Percentiles rank a stretch among this genome's conserved stretches.
These are phyloP conservation scores for Coffea eugenioides DNA, from an alignment of 257 asterid species.

Conservation along the genomic window DNA sequence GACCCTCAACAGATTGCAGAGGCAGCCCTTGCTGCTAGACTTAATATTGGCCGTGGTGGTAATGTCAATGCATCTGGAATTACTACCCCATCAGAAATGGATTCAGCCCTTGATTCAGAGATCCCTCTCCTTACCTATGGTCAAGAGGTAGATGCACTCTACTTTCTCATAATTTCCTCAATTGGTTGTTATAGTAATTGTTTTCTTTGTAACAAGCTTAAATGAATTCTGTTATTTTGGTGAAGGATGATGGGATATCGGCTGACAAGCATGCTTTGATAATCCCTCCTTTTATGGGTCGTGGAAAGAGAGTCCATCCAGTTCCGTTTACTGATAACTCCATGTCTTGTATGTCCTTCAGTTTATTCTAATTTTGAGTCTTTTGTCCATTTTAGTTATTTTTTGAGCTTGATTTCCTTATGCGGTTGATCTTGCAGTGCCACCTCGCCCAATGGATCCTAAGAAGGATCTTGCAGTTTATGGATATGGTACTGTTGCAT, in stretches of 20 bases:
- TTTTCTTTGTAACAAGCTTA: conserved; percentile 9
- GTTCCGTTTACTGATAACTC: conserved; percentile 68
- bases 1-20: conserved; percentile 54
- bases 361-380: not conserved
- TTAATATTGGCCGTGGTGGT: conserved; percentile 47
- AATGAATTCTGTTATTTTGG: conserved; percentile 21
- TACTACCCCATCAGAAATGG: conserved; percentile 58
- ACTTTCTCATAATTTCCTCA: conserved; percentile 13
- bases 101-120: conserved; percentile 62
- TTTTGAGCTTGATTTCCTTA: conserved; percentile 9
- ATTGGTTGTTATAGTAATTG: not conserved
- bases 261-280: conserved; percentile 95
- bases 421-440: conserved; percentile 45
- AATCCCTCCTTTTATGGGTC: conserved; percentile 71
- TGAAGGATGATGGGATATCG: conserved; percentile 89
- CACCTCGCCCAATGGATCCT: conserved; percentile 97
- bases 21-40: conserved; percentile 50
- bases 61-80: conserved; percentile 49
- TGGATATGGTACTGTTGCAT: conserved; percentile 95
- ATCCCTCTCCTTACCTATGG: conserved; percentile 95
- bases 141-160: conserved; percentile 62
- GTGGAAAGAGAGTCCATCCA: conserved; percentile 80
- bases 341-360: conserved; percentile 53
- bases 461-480: conserved; percentile 93
- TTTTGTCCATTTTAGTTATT: conserved; percentile 7